Evolutionary conservation across 352 stramenopile species (phyloP).

Genomic region (Achlya hypogyna): DNA sequence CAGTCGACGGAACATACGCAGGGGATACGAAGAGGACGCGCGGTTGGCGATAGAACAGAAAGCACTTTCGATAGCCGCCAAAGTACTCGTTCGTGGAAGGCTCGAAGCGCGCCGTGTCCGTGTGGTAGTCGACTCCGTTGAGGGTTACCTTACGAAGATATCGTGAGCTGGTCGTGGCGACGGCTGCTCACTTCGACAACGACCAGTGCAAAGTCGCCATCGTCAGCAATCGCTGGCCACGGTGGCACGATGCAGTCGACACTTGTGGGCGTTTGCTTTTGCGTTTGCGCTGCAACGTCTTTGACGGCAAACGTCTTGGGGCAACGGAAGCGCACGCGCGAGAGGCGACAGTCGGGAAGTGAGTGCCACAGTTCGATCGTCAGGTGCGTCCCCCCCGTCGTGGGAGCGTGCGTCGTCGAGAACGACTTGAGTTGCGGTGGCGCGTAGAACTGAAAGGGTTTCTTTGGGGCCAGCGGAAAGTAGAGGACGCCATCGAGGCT

Average conservation of each 20-base stretch:
- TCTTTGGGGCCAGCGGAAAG: slow-evolving; percentile 11
- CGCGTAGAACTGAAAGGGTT: slow-evolving; percentile 15
- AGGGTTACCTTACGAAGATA: slow-evolving; percentile 3
- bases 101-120: not conserved
- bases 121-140: slow-evolving; percentile 12
- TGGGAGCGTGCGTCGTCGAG: not conserved
- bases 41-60: slow-evolving; percentile 5
- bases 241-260: not conserved
- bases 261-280: not conserved
- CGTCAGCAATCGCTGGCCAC: not conserved
- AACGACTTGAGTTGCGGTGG: slow-evolving; percentile 1
- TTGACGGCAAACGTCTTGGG: not conserved
- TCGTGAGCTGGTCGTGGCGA: not conserved
- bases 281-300: not conserved
- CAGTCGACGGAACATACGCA: not conserved
- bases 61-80: not conserved
- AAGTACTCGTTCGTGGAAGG: not conserved
- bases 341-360: not conserved
- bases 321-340: slow-evolving; percentile 5
- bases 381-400: not conserved
- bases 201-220: not conserved
- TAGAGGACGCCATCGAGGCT: slow-evolving; percentile 6
- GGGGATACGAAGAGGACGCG: not conserved
- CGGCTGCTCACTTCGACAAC: slow-evolving; percentile 12
- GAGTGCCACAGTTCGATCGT: not conserved